phyloP scores from a whole-genome alignment of 768 basidiomycete species.

The Lactifluus subvellereus region DNA sequence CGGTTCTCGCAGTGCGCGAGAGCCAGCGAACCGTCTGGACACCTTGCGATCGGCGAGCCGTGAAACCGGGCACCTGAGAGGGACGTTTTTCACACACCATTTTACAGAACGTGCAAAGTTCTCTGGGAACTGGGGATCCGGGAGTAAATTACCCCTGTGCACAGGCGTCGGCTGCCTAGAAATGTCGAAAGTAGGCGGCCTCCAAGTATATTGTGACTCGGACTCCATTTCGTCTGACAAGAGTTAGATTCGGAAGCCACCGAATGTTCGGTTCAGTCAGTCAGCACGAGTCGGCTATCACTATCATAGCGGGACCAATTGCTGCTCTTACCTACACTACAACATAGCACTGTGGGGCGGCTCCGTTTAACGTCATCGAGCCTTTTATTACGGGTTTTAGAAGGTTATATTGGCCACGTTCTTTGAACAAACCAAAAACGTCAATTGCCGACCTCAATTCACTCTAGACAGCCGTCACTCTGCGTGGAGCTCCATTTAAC shows the following conservation, averaged over 20 bases:
- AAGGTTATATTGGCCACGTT: background rate
- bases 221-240: background rate
- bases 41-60: conserved; percentile 43
- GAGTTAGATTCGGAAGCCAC: background rate
- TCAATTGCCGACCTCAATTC: background rate
- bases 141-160: background rate
- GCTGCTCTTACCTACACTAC: too few species aligned
- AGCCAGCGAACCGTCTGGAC: conserved; percentile 62
- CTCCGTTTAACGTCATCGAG: conserved; percentile 1
- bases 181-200: conserved; percentile 17
- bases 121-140: conserved; percentile 10
- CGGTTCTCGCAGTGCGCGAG: conserved; percentile 70
- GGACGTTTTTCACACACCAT: conserved; percentile 13
- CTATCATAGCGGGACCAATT: too few species aligned
- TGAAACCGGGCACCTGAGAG: background rate
- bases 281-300: background rate
- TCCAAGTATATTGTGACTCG: conserved; percentile 14
- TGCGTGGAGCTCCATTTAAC: background rate
- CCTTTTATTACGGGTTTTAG: background rate
- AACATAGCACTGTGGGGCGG: too few species aligned
- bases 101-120: conserved; percentile 25
- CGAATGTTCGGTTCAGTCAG: background rate
- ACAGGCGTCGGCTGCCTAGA: conserved; percentile 11
- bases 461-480: background rate
- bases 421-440: too few species aligned